Conservation (phyloP, 306 rosid species). For the Sicyos edulis region DNA sequence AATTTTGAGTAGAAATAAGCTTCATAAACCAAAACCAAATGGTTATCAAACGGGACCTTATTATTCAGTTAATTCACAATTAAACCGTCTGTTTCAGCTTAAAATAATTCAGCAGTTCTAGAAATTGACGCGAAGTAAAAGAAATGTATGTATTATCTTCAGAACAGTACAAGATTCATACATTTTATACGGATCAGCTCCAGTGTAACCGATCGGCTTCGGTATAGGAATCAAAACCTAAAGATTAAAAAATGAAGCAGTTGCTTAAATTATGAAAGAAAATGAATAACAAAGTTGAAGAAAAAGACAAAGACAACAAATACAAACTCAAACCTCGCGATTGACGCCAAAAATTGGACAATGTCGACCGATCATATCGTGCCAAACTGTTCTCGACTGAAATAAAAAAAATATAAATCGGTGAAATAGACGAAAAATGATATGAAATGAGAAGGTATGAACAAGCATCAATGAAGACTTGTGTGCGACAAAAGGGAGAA, state of each 20-base stretch:
- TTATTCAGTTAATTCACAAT: not conserved
- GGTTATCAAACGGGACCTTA: no score
- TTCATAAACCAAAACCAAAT: no score
- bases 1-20: no score
- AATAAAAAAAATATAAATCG: constrained; percentile 18
- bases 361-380: constrained; percentile 82
- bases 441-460: not conserved
- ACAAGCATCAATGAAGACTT: not conserved
- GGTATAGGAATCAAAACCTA: constrained; percentile 75
- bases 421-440: not conserved
- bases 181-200: constrained; percentile 89
- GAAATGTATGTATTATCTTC: not conserved
- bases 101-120: not conserved
- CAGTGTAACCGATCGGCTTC: constrained; percentile 80
- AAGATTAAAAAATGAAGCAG: constrained; percentile 17
- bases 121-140: constrained; percentile 1
- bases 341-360: constrained; percentile 85
- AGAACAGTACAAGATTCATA: constrained; percentile 27
- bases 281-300: not conserved
- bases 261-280: not conserved
- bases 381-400: constrained; percentile 90
- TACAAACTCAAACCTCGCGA: constrained; percentile 65
- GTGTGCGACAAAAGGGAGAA: not conserved
- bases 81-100: not conserved
- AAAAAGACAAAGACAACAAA: constrained; percentile 17